phyloP scores from a whole-genome alignment of 2,329 filamentous ascomycete species.

The Daldinia sp. region DNA sequence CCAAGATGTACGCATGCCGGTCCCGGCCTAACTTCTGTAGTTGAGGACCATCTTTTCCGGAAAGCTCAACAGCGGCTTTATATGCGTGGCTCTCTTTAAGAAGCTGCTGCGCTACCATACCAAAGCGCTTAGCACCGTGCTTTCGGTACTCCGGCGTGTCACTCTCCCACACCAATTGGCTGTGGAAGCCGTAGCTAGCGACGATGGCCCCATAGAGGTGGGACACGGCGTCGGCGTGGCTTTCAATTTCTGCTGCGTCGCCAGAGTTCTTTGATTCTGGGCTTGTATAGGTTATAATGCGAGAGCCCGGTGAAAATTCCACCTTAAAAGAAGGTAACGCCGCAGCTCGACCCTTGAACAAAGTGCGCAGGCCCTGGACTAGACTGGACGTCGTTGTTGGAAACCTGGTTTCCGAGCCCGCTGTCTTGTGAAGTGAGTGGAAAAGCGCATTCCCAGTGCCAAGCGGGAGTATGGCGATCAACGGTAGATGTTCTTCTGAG shows the following conservation, averaged over 20 bases:
- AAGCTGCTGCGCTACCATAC: slow-evolving; percentile 83
- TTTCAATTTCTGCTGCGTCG: slow-evolving; percentile 35
- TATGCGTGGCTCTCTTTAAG: slow-evolving; percentile 69
- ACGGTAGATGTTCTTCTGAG: slow-evolving; percentile 51
- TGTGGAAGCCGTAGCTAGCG: slow-evolving; percentile 90
- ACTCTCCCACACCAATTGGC: slow-evolving; percentile 88
- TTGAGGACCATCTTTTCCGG: slow-evolving; percentile 8
- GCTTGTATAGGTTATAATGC: slow-evolving; percentile 52
- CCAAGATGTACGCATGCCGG: slow-evolving; percentile 81
- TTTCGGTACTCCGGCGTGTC: slow-evolving; percentile 85
- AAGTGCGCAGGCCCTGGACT: slow-evolving; percentile 65
- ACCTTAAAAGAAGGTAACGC: slow-evolving; percentile 73
- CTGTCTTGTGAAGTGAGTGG: slow-evolving; percentile 70
- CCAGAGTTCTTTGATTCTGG: slow-evolving; percentile 50
- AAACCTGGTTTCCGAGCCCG: slow-evolving; percentile 56
- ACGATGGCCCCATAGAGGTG: slow-evolving; percentile 82
- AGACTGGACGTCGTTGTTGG: slow-evolving; percentile 56
- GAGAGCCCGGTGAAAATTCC: slow-evolving; percentile 69
- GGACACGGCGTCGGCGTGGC: slow-evolving; percentile 52
- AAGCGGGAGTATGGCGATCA: slow-evolving; percentile 68
- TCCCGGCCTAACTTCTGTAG: slow-evolving; percentile 51
- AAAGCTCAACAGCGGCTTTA: slow-evolving; percentile 57
- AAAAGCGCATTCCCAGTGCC: slow-evolving; percentile 76
- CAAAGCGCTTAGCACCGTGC: slow-evolving; percentile 82
- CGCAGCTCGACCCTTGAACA: slow-evolving; percentile 68